Percentiles rank a stretch among this genome's conserved stretches.
Conservation (phyloP, 2,329 filamentous ascomycete species). For the Pyrenophora graminea region DNA sequence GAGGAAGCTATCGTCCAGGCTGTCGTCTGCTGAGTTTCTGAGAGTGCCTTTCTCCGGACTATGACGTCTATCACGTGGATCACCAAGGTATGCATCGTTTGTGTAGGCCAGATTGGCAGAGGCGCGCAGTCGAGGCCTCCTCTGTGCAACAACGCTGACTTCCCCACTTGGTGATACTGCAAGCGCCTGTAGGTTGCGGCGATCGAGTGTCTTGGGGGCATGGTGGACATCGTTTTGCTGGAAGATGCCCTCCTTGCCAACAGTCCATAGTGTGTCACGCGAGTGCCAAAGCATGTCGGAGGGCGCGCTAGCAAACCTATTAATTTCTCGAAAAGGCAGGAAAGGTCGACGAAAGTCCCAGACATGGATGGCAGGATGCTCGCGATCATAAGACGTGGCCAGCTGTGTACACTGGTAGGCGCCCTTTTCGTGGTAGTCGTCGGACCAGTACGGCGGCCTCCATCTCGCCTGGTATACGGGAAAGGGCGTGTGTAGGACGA, state of each 20-base stretch:
- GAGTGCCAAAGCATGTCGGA: conserved; percentile 68
- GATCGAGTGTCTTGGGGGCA: conserved; percentile 62
- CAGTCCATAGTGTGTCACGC: conserved; percentile 67
- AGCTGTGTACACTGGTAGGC: conserved; percentile 65
- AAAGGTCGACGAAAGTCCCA: conserved; percentile 68
- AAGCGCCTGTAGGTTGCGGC: conserved; percentile 60
- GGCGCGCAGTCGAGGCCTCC: conserved; percentile 51
- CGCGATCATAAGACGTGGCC: conserved; percentile 64
- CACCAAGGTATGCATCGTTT: conserved; percentile 45
- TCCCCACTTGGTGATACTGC: conserved; percentile 63
- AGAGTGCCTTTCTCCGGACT: conserved; percentile 54
- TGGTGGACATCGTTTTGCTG: conserved; percentile 66
- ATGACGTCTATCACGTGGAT: conserved; percentile 50
- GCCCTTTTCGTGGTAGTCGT: conserved; percentile 56
- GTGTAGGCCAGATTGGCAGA: conserved; percentile 48
- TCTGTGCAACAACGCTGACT: conserved; percentile 59
- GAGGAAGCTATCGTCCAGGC: conserved; percentile 60
- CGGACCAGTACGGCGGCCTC: conserved; percentile 63
- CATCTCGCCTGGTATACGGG: conserved; percentile 66
- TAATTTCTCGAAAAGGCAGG: conserved; percentile 65
- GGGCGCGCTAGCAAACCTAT: conserved; percentile 59
- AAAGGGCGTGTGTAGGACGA: conserved; percentile 63
- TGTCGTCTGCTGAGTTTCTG: conserved; percentile 61
- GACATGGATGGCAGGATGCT: conserved; percentile 64
- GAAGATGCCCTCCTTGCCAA: conserved; percentile 64